Evolutionary conservation across 2,329 filamentous ascomycete genomes (phyloP), one percentile per base, ranked within the genome.

Genomic region (Stromatinia cepivora): DNA sequence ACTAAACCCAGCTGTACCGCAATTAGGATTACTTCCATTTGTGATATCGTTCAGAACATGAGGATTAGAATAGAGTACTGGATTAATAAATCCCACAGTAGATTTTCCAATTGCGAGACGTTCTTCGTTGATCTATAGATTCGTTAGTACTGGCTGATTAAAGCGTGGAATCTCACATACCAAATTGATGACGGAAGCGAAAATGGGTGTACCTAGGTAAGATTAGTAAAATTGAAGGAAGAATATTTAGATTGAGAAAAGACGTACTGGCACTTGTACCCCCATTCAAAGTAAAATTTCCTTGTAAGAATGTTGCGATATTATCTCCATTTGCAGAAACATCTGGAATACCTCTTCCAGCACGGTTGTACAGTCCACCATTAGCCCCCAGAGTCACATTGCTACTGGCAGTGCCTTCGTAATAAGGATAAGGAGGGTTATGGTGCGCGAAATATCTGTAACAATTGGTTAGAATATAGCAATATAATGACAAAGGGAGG

Each of bases 301-400:
- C 68, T 25, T 36, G 13, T 8, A 66, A 22, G 25, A 59, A 52
- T 10, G 36, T 66, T 1, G 68, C 68, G 13, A 69, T 69, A 4
- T 69, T 69, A 20, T 69, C 81, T 1, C 82, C 82, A 39, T 82
- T 82, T 46, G 81, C 82, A 15, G 79, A 76, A 13, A 84, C 78
- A 68, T 86, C 84, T 1, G 84, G 84, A 71, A 81, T 84, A 0
- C 81, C 84, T 25, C 84, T 80, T 1, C 80, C 80, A n/a, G 73
- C 72, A 61, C 81, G 79, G 20, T 79, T 81, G 71, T 83, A 82
- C 74, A 85, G 82, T 77, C 82, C 85, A 56, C 81, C 80, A 56
- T 81, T 79, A 6, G 79, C 78, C 22, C 79, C 79, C 34, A 75
- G 71, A 36, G 70, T 73, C 6, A 42, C 63, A 53, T 74, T 72